A percentile compares a stretch with the other conserved stretches of the same genome.
These are phyloP conservation scores for Dillenia turbinata DNA, from an alignment of 164 flowering plant genomes.

Conservation along the genomic window DNA sequence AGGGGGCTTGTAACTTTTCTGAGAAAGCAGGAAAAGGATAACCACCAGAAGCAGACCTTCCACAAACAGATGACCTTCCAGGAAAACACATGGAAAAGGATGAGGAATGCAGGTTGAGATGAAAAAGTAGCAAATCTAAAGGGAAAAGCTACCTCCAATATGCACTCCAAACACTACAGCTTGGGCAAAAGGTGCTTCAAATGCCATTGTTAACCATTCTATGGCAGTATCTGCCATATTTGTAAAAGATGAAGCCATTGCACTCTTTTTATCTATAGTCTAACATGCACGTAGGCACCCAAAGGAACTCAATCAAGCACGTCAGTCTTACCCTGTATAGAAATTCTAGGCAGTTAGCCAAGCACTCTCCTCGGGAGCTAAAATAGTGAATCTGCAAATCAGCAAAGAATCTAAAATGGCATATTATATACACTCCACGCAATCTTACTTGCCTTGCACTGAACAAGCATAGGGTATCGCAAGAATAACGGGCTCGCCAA, in stretches of 20 bases:
- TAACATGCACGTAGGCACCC: too few relatives aligned
- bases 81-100: slow-evolving; percentile 4
- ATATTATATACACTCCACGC: too few relatives aligned
- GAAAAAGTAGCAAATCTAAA: slow-evolving; percentile 1
- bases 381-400: too few relatives aligned
- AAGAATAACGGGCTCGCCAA: too few relatives aligned
- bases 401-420: too few relatives aligned
- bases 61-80: slow-evolving; percentile 80
- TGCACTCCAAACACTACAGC: slow-evolving; percentile 87
- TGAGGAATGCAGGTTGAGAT: not conserved
- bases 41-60: slow-evolving; percentile 78
- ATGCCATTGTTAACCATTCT: slow-evolving; percentile 43
- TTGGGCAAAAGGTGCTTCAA: slow-evolving; percentile 66
- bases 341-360: too few relatives aligned
- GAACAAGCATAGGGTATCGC: too few relatives aligned
- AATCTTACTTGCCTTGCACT: too few relatives aligned
- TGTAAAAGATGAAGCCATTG: not conserved
- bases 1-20: slow-evolving; percentile 96
- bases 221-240: slow-evolving; percentile 32
- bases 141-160: slow-evolving; percentile 51
- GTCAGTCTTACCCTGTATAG: too few relatives aligned
- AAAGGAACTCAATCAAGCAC: too few relatives aligned
- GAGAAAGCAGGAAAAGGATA: slow-evolving; percentile 67
- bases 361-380: too few relatives aligned
- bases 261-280: too few relatives aligned